Percentiles rank a stretch among this genome's conserved stretches.
phyloP scores from a whole-genome alignment of 164 flowering plant species.

The Tetrastigma voinierianum region DNA sequence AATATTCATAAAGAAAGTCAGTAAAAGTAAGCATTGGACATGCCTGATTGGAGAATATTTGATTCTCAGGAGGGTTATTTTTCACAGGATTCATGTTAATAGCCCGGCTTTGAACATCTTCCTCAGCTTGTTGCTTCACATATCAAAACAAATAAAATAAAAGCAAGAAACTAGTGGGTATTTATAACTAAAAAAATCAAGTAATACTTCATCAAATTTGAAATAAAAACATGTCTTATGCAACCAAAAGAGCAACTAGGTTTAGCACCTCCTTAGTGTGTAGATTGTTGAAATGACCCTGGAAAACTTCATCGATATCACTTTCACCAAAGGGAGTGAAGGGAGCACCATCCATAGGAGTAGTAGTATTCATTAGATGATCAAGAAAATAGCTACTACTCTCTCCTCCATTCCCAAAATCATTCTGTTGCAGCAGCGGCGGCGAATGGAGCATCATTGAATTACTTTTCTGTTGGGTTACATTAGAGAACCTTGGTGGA shows the following conservation, averaged over 20 bases:
- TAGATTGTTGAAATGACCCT: neutral
- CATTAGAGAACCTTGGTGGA: neutral
- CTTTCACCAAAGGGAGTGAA: neutral
- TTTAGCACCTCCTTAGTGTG: neutral
- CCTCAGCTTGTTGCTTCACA: constrained; percentile 9
- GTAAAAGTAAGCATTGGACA: neutral
- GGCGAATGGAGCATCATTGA: neutral
- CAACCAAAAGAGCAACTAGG: neutral
- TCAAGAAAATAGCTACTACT: neutral
- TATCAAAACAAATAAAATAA: neutral
- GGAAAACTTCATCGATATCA: neutral
- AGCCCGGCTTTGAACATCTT: constrained; percentile 5
- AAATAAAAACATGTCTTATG: neutral
- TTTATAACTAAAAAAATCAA: neutral
- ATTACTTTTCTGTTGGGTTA: neutral
- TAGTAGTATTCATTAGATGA: neutral
- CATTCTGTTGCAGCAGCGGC: neutral
- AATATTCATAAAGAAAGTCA: neutral
- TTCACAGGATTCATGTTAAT: neutral
- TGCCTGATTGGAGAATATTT: neutral
- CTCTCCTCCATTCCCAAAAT: neutral
- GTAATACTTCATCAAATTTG: neutral
- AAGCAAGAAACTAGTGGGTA: too few relatives aligned
- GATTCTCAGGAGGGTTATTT: neutral
- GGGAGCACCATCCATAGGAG: neutral